Evolutionary conservation across 2,329 filamentous ascomycete genomes (phyloP).

Genomic region (Trichoderma atroviride): DNA sequence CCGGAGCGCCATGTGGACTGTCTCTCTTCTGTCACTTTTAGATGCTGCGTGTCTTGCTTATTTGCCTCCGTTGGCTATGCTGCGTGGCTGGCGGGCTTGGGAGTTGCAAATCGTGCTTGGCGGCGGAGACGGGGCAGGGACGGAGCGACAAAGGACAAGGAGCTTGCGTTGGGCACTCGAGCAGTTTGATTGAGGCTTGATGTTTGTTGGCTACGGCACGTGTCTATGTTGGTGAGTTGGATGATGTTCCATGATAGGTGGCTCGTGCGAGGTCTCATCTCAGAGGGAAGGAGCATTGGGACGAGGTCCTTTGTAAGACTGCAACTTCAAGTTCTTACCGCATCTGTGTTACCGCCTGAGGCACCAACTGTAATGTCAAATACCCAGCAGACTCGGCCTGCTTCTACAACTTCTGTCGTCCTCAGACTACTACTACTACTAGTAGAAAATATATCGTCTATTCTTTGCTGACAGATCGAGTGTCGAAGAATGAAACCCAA

Average conservation of each 20-base stretch:
- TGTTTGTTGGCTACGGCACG: not conserved
- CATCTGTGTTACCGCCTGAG: not conserved
- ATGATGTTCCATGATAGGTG: not conserved
- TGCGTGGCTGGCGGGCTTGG: not conserved
- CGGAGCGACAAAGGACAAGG: not conserved
- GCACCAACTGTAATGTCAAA: not conserved
- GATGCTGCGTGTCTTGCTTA: not conserved
- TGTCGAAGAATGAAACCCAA: not conserved
- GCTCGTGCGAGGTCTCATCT: not conserved
- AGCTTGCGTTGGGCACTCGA: not conserved
- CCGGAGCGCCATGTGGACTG: conserved; percentile 15
- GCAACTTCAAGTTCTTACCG: not conserved
- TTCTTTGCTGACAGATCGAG: not conserved
- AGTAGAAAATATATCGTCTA: not conserved
- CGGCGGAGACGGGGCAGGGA: not conserved
- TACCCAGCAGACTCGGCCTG: not conserved
- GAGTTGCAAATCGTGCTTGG: not conserved
- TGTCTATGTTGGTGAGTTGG: not conserved
- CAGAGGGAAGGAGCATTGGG: not conserved
- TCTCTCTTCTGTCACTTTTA: not conserved
- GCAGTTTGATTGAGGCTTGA: not conserved
- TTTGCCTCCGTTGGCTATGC: conserved; percentile 14
- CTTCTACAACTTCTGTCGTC: too few species aligned
- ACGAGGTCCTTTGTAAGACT: not conserved
- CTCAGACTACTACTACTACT: too few species aligned